Evolutionary conservation across 2,329 filamentous ascomycete genomes (phyloP).

Genomic region (Paecilomyces niveus): DNA sequence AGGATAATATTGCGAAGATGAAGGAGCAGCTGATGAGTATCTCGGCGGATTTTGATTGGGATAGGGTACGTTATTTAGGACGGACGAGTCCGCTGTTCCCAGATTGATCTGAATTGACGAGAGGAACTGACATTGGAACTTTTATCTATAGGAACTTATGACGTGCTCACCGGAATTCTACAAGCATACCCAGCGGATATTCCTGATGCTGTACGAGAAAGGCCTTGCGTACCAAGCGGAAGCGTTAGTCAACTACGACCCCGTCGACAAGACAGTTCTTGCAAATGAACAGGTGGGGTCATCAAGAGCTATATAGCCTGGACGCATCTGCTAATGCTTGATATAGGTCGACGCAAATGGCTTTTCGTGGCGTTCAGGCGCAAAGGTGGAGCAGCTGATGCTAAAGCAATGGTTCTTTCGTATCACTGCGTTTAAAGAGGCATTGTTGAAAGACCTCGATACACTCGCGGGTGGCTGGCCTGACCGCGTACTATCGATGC

Average conservation of each 20-base stretch:
- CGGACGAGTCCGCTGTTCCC: too few species aligned
- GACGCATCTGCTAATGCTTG: slow-evolving; percentile 4
- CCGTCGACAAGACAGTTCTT: slow-evolving; percentile 79
- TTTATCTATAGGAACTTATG: slow-evolving; percentile 59
- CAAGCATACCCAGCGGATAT: slow-evolving; percentile 81
- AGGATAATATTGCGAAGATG: slow-evolving; percentile 74
- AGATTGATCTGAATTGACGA: too few species aligned
- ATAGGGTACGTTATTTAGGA: slow-evolving; percentile 52
- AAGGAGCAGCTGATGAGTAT: slow-evolving; percentile 71
- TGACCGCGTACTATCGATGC: slow-evolving; percentile 73
- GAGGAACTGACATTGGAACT: background rate
- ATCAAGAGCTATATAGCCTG: background rate
- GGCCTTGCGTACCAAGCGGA: slow-evolving; percentile 78
- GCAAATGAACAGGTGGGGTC: slow-evolving; percentile 68
- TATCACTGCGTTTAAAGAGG: slow-evolving; percentile 71
- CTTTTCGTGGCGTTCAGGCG: slow-evolving; percentile 79
- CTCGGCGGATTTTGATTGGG: slow-evolving; percentile 80
- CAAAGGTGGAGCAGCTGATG: slow-evolving; percentile 69
- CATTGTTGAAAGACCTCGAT: slow-evolving; percentile 64
- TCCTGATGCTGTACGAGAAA: slow-evolving; percentile 65
- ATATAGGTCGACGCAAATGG: slow-evolving; percentile 68
- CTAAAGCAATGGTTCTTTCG: slow-evolving; percentile 87
- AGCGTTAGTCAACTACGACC: slow-evolving; percentile 83
- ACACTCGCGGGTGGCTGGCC: slow-evolving; percentile 66
- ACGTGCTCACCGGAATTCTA: slow-evolving; percentile 83